These are phyloP conservation scores for Pterulicium gracile DNA, from an alignment of 1,284 basidiomycete genomes.

Conservation along the genomic window DNA sequence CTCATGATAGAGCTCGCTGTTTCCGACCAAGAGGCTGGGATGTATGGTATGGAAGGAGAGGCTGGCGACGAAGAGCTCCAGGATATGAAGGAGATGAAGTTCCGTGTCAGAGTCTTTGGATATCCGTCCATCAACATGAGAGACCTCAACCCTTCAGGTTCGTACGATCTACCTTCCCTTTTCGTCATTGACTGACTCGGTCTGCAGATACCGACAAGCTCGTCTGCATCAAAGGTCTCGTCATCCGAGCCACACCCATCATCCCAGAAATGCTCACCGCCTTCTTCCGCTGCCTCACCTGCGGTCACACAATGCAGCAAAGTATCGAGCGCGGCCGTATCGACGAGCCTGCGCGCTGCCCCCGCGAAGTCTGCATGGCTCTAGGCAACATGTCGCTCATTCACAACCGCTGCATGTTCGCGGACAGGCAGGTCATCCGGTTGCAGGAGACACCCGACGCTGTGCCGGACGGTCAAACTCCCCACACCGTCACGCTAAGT, in stretches of 20 bases:
- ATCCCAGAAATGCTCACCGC: constrained; percentile 99
- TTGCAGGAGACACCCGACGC: constrained; percentile 97
- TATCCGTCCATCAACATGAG: constrained; percentile 81
- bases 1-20: constrained; percentile 77
- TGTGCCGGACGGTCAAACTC: constrained; percentile 96
- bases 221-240: constrained; percentile 90
- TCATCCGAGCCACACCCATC: constrained; percentile 94
- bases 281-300: constrained; percentile 96
- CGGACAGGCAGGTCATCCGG: constrained; percentile 90
- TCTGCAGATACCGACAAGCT: constrained; percentile 91
- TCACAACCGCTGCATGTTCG: constrained; percentile 95
- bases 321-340: constrained; percentile 97
- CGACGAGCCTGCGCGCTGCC: constrained; percentile 84
- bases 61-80: constrained; percentile 70
- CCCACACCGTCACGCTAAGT: constrained; percentile 92
- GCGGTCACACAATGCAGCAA: constrained; percentile 89
- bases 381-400: constrained; percentile 89
- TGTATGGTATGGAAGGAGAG: constrained; percentile 59
- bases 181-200: constrained; percentile 5
- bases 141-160: constrained; percentile 82
- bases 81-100: constrained; percentile 74
- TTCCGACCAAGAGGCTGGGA: constrained; percentile 58
- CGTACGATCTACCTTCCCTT: constrained; percentile 13
- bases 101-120: constrained; percentile 89
- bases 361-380: constrained; percentile 83